phyloP scores from a whole-genome alignment of 139 green algal species.

The Choricystis sp. region DNA sequence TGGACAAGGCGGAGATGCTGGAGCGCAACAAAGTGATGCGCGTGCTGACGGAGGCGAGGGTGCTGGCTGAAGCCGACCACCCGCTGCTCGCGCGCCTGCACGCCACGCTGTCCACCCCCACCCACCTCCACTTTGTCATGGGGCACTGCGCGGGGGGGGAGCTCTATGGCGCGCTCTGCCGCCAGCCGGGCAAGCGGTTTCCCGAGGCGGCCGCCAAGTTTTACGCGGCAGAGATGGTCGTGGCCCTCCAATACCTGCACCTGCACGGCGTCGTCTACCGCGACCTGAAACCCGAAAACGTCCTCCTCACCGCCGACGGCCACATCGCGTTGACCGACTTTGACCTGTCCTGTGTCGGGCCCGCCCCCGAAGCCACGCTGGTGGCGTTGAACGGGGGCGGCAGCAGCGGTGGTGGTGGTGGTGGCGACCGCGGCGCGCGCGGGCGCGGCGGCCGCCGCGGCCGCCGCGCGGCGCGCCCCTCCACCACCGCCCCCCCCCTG shows the following conservation, averaged over 20 bases:
- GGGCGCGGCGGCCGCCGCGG: neutral
- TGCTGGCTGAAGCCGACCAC: constrained; percentile 80
- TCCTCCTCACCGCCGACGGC: constrained; percentile 72
- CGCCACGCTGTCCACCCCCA: constrained; percentile 50
- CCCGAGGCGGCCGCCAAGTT: constrained; percentile 63
- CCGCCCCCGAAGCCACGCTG: constrained; percentile 21
- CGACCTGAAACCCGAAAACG: constrained; percentile 99
- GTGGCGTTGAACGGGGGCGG: neutral
- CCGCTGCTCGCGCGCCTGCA: constrained; percentile 93
- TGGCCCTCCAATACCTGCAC: constrained; percentile 97
- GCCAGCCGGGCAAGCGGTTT: constrained; percentile 53
- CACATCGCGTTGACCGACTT: constrained; percentile 97
- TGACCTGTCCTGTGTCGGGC: constrained; percentile 72
- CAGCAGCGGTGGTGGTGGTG: neutral
- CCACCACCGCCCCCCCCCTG: neutral
- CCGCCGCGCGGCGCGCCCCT: too few relatives aligned
- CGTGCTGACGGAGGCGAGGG: constrained; percentile 75
- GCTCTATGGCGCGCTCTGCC: constrained; percentile 57
- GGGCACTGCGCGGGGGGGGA: constrained; percentile 61
- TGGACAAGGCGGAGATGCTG: constrained; percentile 95
- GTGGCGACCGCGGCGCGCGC: neutral
- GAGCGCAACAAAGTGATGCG: constrained; percentile 61
- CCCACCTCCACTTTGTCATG: constrained; percentile 72
- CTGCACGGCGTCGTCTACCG: constrained; percentile 86
- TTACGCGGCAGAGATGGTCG: constrained; percentile 82